phyloP scores from a whole-genome alignment of 306 rosid genomes.

The Hylodesmum podocarpum region DNA sequence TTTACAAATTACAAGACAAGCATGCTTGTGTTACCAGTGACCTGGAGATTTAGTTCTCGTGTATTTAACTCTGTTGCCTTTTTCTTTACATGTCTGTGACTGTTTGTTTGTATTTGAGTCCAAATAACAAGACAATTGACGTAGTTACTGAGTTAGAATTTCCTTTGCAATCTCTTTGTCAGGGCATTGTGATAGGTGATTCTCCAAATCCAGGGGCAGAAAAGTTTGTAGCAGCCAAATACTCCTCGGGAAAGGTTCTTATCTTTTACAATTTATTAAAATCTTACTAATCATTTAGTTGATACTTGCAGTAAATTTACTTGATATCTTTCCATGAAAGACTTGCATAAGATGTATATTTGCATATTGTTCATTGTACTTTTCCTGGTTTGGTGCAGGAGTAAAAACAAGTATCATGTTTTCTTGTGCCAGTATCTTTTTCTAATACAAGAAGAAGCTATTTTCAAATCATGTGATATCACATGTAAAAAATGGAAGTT shows the following conservation, averaged over 20 bases:
- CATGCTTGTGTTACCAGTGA: conserved; percentile 10
- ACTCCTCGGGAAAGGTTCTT: conserved; percentile 79
- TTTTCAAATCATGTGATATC: conserved; percentile 68
- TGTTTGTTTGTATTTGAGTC: background rate
- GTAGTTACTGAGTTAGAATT: background rate
- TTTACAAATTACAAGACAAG: background rate
- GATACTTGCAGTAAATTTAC: conserved; percentile 2
- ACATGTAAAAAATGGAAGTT: conserved; percentile 61
- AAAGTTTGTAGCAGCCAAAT: conserved; percentile 80
- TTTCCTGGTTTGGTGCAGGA: conserved; percentile 78
- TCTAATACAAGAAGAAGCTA: conserved; percentile 77
- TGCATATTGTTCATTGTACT: conserved; percentile 52
- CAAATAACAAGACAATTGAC: background rate
- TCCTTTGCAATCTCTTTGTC: conserved; percentile 28
- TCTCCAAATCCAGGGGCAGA: conserved; percentile 57
- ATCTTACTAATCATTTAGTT: conserved; percentile 25
- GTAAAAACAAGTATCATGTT: conserved; percentile 67
- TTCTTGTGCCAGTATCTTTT: conserved; percentile 57
- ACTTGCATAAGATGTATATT: background rate
- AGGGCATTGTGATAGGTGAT: conserved; percentile 76
- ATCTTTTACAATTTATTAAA: conserved; percentile 23
- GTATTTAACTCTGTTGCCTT: background rate
- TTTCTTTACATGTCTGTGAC: background rate
- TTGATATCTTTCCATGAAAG: conserved; percentile 21
- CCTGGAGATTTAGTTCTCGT: conserved; percentile 11